These are phyloP conservation scores for Euphorbia tirucalli DNA, from an alignment of 345 rosid genomes.

Conservation along the genomic window DNA sequence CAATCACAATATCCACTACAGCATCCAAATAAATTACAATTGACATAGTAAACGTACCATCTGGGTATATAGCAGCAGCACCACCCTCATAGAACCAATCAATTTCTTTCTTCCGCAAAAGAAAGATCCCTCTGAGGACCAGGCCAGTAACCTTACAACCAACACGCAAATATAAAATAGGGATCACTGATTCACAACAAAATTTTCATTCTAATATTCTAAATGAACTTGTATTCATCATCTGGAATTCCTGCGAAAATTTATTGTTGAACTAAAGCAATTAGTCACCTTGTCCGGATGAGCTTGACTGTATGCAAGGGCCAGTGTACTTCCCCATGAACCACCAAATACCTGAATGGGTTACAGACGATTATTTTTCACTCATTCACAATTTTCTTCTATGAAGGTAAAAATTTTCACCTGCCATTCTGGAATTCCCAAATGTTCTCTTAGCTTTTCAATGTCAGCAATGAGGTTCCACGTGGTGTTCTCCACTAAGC, in stretches of 20 bases:
- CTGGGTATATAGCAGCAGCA: slow-evolving; percentile 92
- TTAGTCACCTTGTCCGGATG: slow-evolving; percentile 74
- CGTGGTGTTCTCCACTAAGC: slow-evolving; percentile 85
- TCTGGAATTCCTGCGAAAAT: slow-evolving; percentile 11
- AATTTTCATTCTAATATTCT: not conserved
- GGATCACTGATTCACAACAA: not conserved
- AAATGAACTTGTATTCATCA: not conserved
- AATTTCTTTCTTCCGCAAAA: slow-evolving; percentile 88
- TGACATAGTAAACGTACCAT: slow-evolving; percentile 51
- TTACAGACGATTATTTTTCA: not conserved
- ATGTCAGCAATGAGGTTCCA: too few relatives aligned
- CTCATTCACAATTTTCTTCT: slow-evolving; percentile 4
- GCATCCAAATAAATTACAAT: not conserved
- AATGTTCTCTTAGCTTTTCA: too few relatives aligned
- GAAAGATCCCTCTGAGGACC: slow-evolving; percentile 89
- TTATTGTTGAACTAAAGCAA: slow-evolving; percentile 6
- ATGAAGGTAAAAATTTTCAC: too few relatives aligned
- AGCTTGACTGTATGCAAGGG: slow-evolving; percentile 80
- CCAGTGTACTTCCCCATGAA: too few relatives aligned
- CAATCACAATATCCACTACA: slow-evolving; percentile 2
- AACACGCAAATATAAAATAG: slow-evolving; percentile 13
- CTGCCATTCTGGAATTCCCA: too few relatives aligned
- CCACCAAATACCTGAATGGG: slow-evolving; percentile 83
- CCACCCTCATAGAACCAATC: slow-evolving; percentile 98
- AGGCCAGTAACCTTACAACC: slow-evolving; percentile 70